Evolutionary conservation across 1,139 yeast species (phyloP), one percentile per base, ranked within the genome.

Genomic region (Hemisphaericaspora lyxosophila): DNA sequence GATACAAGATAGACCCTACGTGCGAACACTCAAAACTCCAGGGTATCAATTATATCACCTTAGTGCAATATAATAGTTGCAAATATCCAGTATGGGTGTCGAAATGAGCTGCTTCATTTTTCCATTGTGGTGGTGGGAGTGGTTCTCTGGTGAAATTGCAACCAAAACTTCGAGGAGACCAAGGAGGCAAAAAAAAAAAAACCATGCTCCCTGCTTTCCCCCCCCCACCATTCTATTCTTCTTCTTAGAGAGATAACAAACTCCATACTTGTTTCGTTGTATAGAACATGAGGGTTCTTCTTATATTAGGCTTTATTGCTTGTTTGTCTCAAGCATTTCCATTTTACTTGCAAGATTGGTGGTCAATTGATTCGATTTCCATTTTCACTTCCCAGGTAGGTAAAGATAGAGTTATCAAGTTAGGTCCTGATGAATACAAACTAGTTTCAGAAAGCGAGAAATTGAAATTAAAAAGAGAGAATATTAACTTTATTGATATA

Each of bases 401-500:
- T 20, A 56, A 50, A 9, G 49, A 55, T 25, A 50, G 73, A 29
- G 45, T 70, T 18, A 59, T 71, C 48, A 71, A 71, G 48, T 44
- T 62, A 22, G 70, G 71, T 0, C 71, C 74, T 3, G 49, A 53
- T 23, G 61, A 67, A 16, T 64, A 67, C 35, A 57, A 67, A 33
- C 54, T 71, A 38, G 77, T 77, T 34, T 59, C 71, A 12, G 94
- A 85, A 51, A 55, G 59, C 6, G 82, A 81, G 34, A 82, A 85
- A 57, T 57, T 78, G 40, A 56, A 59, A 8, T 65, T 83, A 44
- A 75, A 70, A 52, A 69, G 82, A 40, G 59, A 69, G 19, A 81
- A 84, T 32, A 60, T 71, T 28, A 73, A 69, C 27, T 87, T 85
- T 56, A 76, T 87, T 48, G 96, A 88, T 60, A 73, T 87, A 28